A percentile compares a stretch with the other conserved stretches of the same genome.
Conservation (phyloP, 169 alveolate species). For the Eimeria sp. region DNA sequence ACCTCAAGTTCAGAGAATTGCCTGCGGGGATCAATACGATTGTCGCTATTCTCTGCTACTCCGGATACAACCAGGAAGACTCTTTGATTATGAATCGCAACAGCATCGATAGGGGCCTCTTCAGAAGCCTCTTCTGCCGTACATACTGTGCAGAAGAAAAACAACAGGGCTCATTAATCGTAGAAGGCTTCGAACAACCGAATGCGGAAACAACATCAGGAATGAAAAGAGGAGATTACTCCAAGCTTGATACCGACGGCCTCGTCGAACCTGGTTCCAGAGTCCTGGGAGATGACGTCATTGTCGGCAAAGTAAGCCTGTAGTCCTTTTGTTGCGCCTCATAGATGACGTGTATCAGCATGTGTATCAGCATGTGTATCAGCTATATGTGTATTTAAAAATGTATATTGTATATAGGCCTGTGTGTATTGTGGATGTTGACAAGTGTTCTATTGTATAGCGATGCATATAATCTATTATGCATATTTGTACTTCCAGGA, state of each 20-base stretch:
- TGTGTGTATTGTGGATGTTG: no score
- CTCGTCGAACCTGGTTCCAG: constrained; percentile 98
- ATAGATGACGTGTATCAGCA: no score
- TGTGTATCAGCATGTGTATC: no score
- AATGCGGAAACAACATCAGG: constrained; percentile 68
- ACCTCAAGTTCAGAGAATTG: constrained; percentile 98
- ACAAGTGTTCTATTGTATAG: no score
- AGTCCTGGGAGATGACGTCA: constrained; percentile 99
- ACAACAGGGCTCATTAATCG: constrained; percentile 93
- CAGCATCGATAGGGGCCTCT: constrained; percentile 99
- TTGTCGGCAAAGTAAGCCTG: constrained; percentile 98
- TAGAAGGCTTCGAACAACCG: constrained; percentile 96
- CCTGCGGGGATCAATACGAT: constrained; percentile 99
- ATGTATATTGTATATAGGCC: no score
- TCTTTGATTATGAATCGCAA: constrained; percentile 98
- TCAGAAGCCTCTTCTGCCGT: constrained; percentile 98
- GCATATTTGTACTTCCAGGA: no score
- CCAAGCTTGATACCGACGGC: constrained; percentile 98
- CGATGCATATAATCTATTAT: no score
- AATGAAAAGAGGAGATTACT: constrained; percentile 91
- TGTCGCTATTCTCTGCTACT: constrained; percentile 99
- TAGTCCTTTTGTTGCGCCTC: no score
- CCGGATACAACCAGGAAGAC: constrained; percentile 99
- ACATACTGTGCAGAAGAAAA: constrained; percentile 98
- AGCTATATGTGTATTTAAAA: no score